Evolutionary conservation across 345 rosid genomes (phyloP).

Genomic region (Populus euphratica): DNA sequence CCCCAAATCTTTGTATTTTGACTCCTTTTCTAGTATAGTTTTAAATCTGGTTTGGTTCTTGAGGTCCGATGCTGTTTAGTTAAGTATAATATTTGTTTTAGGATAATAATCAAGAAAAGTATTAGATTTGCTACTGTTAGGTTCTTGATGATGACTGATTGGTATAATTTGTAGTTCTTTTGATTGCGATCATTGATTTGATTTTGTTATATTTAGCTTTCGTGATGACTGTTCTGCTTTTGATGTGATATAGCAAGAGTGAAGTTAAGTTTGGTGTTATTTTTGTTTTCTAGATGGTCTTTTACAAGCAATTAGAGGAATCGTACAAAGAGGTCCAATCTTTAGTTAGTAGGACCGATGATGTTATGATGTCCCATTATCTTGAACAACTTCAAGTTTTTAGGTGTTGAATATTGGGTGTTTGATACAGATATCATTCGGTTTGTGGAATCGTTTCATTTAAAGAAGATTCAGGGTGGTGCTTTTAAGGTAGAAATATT

Average conservation of each 20-base stretch:
- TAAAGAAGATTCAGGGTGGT: neutral
- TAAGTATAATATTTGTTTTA: neutral
- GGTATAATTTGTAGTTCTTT: neutral
- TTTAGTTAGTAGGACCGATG: neutral
- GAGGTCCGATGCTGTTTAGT: neutral
- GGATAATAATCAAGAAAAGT: neutral
- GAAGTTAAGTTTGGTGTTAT: neutral
- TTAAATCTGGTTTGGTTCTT: neutral
- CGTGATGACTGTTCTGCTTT: neutral
- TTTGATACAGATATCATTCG: neutral
- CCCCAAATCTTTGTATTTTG: neutral
- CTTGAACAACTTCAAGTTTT: neutral
- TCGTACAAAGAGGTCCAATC: neutral
- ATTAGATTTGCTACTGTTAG: neutral
- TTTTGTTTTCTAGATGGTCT: neutral
- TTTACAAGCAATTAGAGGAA: neutral
- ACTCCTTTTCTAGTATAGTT: neutral
- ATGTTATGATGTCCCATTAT: neutral
- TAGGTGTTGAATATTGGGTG: neutral
- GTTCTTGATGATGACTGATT: neutral
- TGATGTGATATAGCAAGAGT: neutral
- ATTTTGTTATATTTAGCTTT: neutral
- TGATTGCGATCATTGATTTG: neutral
- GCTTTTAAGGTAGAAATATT: neutral
- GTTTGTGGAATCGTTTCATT: neutral